These are phyloP conservation scores for Aquilaria malaccensis DNA, from an alignment of 345 rosid species.

Conservation along the genomic window DNA sequence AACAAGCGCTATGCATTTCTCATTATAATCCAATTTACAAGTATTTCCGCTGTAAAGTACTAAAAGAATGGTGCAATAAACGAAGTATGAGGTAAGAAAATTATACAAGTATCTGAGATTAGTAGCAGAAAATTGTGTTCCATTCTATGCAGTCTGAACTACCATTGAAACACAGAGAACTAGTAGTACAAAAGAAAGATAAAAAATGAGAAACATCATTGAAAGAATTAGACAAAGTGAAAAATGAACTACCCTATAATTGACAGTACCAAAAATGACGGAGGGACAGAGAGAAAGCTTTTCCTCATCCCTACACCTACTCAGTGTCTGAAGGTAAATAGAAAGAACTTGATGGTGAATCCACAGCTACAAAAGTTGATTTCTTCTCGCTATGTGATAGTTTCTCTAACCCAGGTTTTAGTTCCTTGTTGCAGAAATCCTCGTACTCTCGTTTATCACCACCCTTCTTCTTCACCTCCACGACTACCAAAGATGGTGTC, in stretches of 20 bases:
- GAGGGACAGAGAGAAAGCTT: slow-evolving; percentile 11
- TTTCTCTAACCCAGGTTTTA: slow-evolving; percentile 68
- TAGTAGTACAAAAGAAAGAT: slow-evolving; percentile 23
- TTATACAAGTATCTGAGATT: no score
- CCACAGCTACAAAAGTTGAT: slow-evolving; percentile 12
- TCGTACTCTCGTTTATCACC: slow-evolving; percentile 79
- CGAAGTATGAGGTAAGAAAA: no score
- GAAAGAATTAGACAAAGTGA: not conserved
- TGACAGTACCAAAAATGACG: not conserved
- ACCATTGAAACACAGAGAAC: not conserved
- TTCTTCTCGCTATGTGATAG: slow-evolving; percentile 51
- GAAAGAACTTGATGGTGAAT: slow-evolving; percentile 19
- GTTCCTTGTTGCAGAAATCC: slow-evolving; percentile 62
- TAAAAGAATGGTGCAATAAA: no score
- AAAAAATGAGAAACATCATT: not conserved
- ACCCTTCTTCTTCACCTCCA: slow-evolving; percentile 86
- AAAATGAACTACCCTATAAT: no score
- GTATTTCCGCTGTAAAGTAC: no score
- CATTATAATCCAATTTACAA: no score
- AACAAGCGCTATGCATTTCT: no score
- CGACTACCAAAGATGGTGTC: slow-evolving; percentile 57
- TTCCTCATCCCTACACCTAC: slow-evolving; percentile 33
- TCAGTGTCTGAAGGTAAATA: slow-evolving; percentile 61
- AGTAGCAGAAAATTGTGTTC: no score
- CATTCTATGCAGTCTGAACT: no score